phyloP scores from a whole-genome alignment of 108 stramenopile species.

The Bacterosira constricta region DNA sequence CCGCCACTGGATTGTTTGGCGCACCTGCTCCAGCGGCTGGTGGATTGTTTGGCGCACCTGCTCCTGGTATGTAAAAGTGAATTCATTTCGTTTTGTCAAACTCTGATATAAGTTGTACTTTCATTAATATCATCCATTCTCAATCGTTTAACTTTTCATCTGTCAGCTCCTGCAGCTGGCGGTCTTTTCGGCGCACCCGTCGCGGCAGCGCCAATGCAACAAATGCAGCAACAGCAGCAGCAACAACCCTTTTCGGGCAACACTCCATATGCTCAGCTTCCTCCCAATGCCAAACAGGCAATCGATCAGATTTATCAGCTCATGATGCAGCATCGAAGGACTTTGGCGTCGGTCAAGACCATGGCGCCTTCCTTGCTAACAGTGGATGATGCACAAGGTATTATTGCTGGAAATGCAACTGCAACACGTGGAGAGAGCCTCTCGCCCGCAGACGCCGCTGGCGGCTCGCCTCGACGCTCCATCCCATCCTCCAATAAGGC shows the following conservation, averaged over 20 bases:
- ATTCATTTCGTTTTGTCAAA: no score
- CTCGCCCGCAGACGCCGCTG: constrained; percentile 62
- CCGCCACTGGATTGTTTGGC: constrained; percentile 37
- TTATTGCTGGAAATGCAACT: neutral
- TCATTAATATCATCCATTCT: neutral
- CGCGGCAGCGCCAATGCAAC: constrained; percentile 24
- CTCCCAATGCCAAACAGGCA: constrained; percentile 61
- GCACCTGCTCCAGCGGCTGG: constrained; percentile 13
- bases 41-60: constrained; percentile 25
- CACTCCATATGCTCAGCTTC: constrained; percentile 65
- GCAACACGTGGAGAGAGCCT: neutral
- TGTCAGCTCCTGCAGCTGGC: constrained; percentile 12
- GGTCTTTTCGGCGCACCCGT: constrained; percentile 34
- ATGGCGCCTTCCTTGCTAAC: constrained; percentile 70
- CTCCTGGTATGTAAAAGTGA: neutral
- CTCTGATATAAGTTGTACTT: no score
- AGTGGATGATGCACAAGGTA: constrained; percentile 3
- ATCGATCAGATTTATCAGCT: constrained; percentile 76
- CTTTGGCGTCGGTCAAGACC: constrained; percentile 60
- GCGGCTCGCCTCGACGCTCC: constrained; percentile 44
- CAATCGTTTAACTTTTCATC: neutral
- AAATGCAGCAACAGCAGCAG: constrained; percentile 24
- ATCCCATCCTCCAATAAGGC: neutral
- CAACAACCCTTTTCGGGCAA: constrained; percentile 57
- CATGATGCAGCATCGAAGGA: constrained; percentile 82